Conservation (phyloP, 371 early-diverging fungal genomes). For the Saksenaea oblongispora region DNA sequence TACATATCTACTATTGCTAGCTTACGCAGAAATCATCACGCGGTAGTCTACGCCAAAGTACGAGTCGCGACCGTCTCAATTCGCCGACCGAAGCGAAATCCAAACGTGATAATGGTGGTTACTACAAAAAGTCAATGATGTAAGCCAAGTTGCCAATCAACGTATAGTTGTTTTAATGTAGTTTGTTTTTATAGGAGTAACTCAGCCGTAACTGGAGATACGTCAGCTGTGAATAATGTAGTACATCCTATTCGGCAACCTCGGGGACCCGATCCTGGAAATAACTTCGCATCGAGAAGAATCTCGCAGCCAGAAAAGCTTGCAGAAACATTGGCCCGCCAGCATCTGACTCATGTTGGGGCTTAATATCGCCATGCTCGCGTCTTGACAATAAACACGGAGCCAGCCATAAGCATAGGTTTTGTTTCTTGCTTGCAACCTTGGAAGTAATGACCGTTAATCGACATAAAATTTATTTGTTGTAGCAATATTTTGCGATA, state of each 20-base stretch:
- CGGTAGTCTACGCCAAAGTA: constrained; percentile 23
- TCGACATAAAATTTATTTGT: too few species aligned
- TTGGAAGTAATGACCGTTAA: too few species aligned
- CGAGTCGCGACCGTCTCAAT: constrained; percentile 31
- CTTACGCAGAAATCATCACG: constrained; percentile 27
- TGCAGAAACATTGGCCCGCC: constrained; percentile 18
- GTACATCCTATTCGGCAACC: constrained; percentile 66
- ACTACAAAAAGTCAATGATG: constrained; percentile 37
- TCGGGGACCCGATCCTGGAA: constrained; percentile 59
- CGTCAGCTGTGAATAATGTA: constrained; percentile 12
- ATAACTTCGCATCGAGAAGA: constrained; percentile 48
- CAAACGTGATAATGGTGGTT: constrained; percentile 12
- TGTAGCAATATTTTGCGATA: too few species aligned
- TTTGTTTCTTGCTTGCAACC: too few species aligned
- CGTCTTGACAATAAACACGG: background rate
- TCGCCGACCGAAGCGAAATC: constrained; percentile 7
- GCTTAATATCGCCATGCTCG: constrained; percentile 13
- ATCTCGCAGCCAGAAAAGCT: constrained; percentile 17
- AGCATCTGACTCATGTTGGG: constrained; percentile 20
- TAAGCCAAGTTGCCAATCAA: constrained; percentile 9
- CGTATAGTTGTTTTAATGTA: background rate
- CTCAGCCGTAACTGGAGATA: background rate
- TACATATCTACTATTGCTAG: background rate
- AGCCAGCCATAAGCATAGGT: background rate
- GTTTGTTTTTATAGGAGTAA: background rate